phyloP scores from a whole-genome alignment of 2,329 filamentous ascomycete genomes.

The Nothopassalora personata region DNA sequence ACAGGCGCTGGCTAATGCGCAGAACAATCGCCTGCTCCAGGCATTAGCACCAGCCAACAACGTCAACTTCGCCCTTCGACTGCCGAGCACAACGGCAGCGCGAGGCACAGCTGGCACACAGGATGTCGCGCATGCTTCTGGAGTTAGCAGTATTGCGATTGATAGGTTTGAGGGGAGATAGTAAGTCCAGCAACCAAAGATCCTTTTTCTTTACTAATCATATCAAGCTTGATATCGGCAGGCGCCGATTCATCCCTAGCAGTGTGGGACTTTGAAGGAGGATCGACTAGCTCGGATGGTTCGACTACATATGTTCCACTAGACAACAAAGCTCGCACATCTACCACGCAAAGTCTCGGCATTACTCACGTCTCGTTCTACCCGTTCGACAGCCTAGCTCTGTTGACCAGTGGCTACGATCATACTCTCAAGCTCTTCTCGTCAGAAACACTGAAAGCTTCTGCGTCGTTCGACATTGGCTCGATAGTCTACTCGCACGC shows the following conservation, averaged over 20 bases:
- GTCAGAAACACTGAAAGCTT: conserved; percentile 55
- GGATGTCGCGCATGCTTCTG: conserved; percentile 56
- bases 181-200: conserved; percentile 35
- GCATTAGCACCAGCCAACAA: conserved; percentile 63
- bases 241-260: conserved; percentile 79
- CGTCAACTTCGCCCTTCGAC: conserved; percentile 64
- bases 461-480: conserved; percentile 63
- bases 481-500: conserved; percentile 71
- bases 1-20: conserved; percentile 58
- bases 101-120: not conserved
- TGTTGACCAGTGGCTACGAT: conserved; percentile 73
- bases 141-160: conserved; percentile 72
- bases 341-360: conserved; percentile 58
- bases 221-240: conserved; percentile 67
- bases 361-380: conserved; percentile 74
- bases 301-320: conserved; percentile 12
- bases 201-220: not conserved
- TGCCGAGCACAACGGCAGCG: conserved; percentile 31
- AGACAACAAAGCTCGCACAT: conserved; percentile 25
- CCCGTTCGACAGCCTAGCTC: conserved; percentile 69
- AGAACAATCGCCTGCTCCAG: conserved; percentile 61
- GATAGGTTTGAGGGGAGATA: conserved; percentile 77
- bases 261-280: conserved; percentile 77
- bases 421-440: conserved; percentile 71
- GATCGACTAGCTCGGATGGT: conserved; percentile 21